These are phyloP conservation scores for Dryas octopetala DNA, from an alignment of 306 rosid genomes.

Conservation along the genomic window DNA sequence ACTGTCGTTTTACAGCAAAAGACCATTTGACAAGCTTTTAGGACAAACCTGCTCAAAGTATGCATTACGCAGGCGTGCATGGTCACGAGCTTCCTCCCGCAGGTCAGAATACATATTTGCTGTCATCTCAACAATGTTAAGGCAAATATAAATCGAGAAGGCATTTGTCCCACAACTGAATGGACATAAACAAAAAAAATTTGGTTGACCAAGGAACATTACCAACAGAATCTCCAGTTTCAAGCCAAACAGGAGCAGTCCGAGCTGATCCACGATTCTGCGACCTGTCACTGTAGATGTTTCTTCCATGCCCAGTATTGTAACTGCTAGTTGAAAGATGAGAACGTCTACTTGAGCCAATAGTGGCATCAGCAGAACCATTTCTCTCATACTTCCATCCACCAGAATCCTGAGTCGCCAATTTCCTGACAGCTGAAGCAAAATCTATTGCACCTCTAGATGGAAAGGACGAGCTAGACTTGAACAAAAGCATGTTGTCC, in stretches of 20 bases:
- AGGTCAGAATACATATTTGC: slow-evolving; percentile 88
- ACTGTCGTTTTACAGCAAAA: not conserved
- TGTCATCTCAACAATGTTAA: slow-evolving; percentile 67
- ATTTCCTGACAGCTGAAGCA: slow-evolving; percentile 92
- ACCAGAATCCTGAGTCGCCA: slow-evolving; percentile 90
- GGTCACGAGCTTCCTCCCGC: slow-evolving; percentile 98
- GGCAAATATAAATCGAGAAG: slow-evolving; percentile 38
- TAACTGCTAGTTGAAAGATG: slow-evolving; percentile 60
- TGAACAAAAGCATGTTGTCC: slow-evolving; percentile 69
- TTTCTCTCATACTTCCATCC: slow-evolving; percentile 81
- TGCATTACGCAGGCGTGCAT: slow-evolving; percentile 91
- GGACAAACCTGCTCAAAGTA: slow-evolving; percentile 89
- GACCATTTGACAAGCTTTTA: slow-evolving; percentile 12
- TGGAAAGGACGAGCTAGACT: slow-evolving; percentile 64
- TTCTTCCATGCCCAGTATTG: slow-evolving; percentile 67
- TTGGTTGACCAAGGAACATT: slow-evolving; percentile 47
- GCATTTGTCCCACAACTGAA: slow-evolving; percentile 31
- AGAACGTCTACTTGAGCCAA: slow-evolving; percentile 82
- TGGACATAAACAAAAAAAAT: slow-evolving; percentile 36
- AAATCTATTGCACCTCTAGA: slow-evolving; percentile 75
- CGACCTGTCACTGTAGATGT: slow-evolving; percentile 56
- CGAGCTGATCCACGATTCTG: slow-evolving; percentile 73
- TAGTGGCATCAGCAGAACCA: slow-evolving; percentile 66
- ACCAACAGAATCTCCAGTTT: slow-evolving; percentile 97
- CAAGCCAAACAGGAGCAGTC: slow-evolving; percentile 89